These are phyloP conservation scores for Neurospora tetraspora DNA, from an alignment of 495 filamentous ascomycete genomes.

Conservation along the genomic window DNA sequence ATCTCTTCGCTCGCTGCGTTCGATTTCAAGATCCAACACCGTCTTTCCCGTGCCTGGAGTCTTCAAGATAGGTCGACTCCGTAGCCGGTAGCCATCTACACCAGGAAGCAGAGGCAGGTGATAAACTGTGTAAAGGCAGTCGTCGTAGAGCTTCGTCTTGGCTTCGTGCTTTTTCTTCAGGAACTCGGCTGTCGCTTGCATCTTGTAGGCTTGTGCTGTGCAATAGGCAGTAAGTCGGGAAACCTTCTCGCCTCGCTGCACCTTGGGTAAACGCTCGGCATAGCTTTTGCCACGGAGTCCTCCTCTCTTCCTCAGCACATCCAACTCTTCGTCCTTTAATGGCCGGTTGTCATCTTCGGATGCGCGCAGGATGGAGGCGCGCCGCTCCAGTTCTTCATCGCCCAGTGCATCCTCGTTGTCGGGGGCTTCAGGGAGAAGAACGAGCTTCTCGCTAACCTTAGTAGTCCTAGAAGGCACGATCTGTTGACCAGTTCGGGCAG, in stretches of 20 bases:
- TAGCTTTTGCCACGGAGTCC: slow-evolving; percentile 77
- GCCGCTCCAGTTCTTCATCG: slow-evolving; percentile 35
- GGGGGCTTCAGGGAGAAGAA: slow-evolving; percentile 79
- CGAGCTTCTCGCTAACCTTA: slow-evolving; percentile 89
- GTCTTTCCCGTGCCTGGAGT: slow-evolving; percentile 82
- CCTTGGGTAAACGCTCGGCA: slow-evolving; percentile 88
- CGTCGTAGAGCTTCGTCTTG: slow-evolving; percentile 96
- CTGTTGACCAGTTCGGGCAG: slow-evolving; percentile 48
- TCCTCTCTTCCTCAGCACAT: slow-evolving; percentile 52
- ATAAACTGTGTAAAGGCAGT: slow-evolving; percentile 93
- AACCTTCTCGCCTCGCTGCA: slow-evolving; percentile 75
- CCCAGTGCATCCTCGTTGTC: slow-evolving; percentile 46
- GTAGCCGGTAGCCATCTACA: slow-evolving; percentile 70
- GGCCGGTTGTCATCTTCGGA: slow-evolving; percentile 58
- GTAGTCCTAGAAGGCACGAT: slow-evolving; percentile 81
- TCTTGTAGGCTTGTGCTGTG: slow-evolving; percentile 86
- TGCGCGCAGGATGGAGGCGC: slow-evolving; percentile 28
- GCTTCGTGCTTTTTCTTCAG: slow-evolving; percentile 83
- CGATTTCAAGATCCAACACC: slow-evolving; percentile 90
- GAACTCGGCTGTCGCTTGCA: slow-evolving; percentile 77
- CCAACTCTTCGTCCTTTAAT: slow-evolving; percentile 66
- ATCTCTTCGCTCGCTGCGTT: slow-evolving; percentile 80
- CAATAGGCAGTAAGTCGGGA: slow-evolving; percentile 91
- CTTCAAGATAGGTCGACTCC: slow-evolving; percentile 84
- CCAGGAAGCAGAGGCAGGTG: slow-evolving; percentile 83